phyloP scores from a whole-genome alignment of 176 grass and related monocot species.

The Luzula sylvatica region DNA sequence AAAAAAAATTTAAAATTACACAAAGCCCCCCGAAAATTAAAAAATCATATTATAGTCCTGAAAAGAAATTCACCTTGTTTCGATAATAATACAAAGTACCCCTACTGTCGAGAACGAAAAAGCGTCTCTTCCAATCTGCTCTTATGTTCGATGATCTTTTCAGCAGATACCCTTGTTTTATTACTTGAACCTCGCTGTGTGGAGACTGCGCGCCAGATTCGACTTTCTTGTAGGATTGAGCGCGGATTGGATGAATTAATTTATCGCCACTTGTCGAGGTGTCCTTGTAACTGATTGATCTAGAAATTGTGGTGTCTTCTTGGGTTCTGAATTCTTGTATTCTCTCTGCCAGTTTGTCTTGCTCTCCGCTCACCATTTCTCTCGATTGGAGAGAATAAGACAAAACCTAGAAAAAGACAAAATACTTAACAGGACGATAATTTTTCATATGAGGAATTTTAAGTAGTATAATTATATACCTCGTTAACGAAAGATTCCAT shows the following conservation, averaged over 20 bases:
- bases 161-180: constrained; percentile 94
- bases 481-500: constrained; percentile 98
- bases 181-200: constrained; percentile 92
- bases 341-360: constrained; percentile 80
- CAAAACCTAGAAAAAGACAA: constrained; percentile 87
- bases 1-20: constrained; percentile 10
- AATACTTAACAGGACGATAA: no score
- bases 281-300: constrained; percentile 47
- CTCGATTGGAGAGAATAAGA: constrained; percentile 89
- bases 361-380: constrained; percentile 73
- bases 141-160: constrained; percentile 93
- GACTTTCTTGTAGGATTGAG: constrained; percentile 89
- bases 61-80: constrained; percentile 32
- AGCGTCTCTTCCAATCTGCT: constrained; percentile 97
- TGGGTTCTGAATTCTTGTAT: constrained; percentile 98
- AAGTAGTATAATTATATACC: constrained; percentile 43
- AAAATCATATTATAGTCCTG: constrained; percentile 21
- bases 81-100: constrained; percentile 99
- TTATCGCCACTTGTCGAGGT: constrained; percentile 65
- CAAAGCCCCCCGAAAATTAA: not conserved
- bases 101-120: constrained; percentile 95
- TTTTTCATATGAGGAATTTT: not conserved
- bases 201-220: constrained; percentile 77
- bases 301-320: constrained; percentile 68
- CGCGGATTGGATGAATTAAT: constrained; percentile 47